Percentiles rank a stretch among this genome's conserved stretches.
Evolutionary conservation across 805 yeast species (phyloP).

Genomic region (Starmerella apis): DNA sequence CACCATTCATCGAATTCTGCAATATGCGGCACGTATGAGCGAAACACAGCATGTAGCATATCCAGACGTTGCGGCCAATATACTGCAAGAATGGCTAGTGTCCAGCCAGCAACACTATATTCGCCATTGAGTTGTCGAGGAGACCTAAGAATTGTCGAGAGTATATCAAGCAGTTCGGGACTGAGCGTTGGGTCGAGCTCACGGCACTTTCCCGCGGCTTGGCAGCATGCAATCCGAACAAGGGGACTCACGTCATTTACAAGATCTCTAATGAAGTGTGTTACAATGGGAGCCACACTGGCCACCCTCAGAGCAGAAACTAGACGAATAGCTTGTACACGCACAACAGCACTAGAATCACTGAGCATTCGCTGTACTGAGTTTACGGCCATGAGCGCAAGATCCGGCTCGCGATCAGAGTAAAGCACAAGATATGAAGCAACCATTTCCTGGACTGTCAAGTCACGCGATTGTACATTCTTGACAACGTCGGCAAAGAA

Average conservation of each 20-base stretch:
- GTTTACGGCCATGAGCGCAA: conserved; percentile 81
- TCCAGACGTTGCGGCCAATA: conserved; percentile 50
- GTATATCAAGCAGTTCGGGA: conserved; percentile 41
- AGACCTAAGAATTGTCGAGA: conserved; percentile 54
- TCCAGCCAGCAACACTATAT: conserved; percentile 56
- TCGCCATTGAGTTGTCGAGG: conserved; percentile 32
- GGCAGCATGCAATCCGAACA: conserved; percentile 71
- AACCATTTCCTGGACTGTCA: conserved; percentile 63
- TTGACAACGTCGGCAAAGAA: conserved; percentile 73
- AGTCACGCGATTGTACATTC: conserved; percentile 59
- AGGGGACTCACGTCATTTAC: conserved; percentile 59
- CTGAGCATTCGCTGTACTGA: conserved; percentile 75
- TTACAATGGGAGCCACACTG: conserved; percentile 68
- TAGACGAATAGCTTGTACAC: conserved; percentile 68
- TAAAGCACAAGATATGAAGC: conserved; percentile 61
- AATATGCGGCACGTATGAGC: conserved; percentile 44
- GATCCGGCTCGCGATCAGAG: conserved; percentile 76
- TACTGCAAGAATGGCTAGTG: conserved; percentile 47
- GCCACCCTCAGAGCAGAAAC: conserved; percentile 75
- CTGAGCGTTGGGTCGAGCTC: conserved; percentile 38
- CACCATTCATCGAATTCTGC: conserved; percentile 62
- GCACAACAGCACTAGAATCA: conserved; percentile 50
- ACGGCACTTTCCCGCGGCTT: conserved; percentile 54
- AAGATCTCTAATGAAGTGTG: conserved; percentile 60
- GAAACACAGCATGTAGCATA: conserved; percentile 59